These are phyloP conservation scores for Diaporthe ampelina DNA, from an alignment of 2,329 filamentous ascomycete species.

Conservation along the genomic window DNA sequence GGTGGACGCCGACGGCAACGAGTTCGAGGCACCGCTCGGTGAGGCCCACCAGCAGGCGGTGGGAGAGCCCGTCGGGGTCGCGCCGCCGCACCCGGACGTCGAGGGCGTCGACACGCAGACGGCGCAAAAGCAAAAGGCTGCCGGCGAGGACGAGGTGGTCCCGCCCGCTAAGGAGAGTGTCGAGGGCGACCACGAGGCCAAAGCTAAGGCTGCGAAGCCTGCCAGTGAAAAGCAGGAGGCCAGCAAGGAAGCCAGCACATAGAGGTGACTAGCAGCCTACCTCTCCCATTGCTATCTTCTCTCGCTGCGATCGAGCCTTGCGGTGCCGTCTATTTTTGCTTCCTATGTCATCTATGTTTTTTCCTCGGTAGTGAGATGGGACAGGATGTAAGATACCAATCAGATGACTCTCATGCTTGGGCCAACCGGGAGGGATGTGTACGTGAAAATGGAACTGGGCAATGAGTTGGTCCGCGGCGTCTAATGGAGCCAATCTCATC, in stretches of 20 bases:
- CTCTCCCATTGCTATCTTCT: not conserved
- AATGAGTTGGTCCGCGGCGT: not conserved
- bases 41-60: conserved; percentile 41
- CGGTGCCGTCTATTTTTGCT: not conserved
- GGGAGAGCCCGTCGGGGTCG: conserved; percentile 52
- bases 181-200: conserved; percentile 71
- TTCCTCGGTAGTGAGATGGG: not conserved
- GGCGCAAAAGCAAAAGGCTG: conserved; percentile 54
- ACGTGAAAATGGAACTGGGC: not conserved
- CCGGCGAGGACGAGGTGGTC: conserved; percentile 54
- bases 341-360: not conserved
- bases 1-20: conserved; percentile 83
- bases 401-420: not conserved
- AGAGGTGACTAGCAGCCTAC: conserved; percentile 43
- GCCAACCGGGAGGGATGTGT: not conserved
- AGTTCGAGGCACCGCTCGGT: conserved; percentile 68
- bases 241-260: conserved; percentile 45
- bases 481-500: not conserved
- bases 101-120: conserved; percentile 74
- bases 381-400: conserved; percentile 28
- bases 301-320: not conserved
- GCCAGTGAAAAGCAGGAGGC: conserved; percentile 75
- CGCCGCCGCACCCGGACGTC: conserved; percentile 72
- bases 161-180: conserved; percentile 63
- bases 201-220: conserved; percentile 70